A percentile compares a stretch with the other conserved stretches of the same genome.
phyloP scores from a whole-genome alignment of 129 eudicot genomes.

The Glebionis coronaria region DNA sequence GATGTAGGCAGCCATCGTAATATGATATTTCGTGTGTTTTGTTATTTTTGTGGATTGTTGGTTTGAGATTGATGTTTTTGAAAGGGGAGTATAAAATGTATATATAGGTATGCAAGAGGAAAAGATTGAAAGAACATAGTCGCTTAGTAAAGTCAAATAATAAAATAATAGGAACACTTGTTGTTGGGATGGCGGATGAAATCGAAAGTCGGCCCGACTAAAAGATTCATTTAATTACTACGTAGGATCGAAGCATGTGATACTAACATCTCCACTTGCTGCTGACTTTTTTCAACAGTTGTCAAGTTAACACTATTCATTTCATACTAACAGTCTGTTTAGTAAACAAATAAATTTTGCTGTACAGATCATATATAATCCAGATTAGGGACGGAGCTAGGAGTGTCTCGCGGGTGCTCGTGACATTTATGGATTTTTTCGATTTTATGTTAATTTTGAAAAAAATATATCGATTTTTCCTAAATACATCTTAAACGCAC shows the following conservation, averaged over 20 bases:
- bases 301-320: background rate
- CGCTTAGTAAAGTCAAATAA: slow-evolving; percentile 20
- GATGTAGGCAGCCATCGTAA: slow-evolving; percentile 3
- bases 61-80: background rate
- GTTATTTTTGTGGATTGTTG: background rate
- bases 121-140: slow-evolving; percentile 19
- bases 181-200: slow-evolving; percentile 24
- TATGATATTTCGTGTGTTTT: background rate
- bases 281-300: slow-evolving; percentile 10
- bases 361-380: too few relatives aligned
- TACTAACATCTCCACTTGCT: background rate
- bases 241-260: slow-evolving; percentile 12
- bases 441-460: too few relatives aligned
- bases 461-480: too few relatives aligned
- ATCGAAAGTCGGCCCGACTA: slow-evolving; percentile 28
- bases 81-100: background rate
- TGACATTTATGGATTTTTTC: too few relatives aligned
- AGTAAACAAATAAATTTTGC: too few relatives aligned
- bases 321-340: too few relatives aligned
- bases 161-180: background rate
- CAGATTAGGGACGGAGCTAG: too few relatives aligned
- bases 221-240: slow-evolving; percentile 8
- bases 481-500: too few relatives aligned
- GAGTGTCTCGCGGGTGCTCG: too few relatives aligned
- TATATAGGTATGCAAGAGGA: background rate